Percentiles rank a stretch among this genome's conserved stretches.
Evolutionary conservation across 2,329 filamentous ascomycete species (phyloP).

Genomic region (Nigrospora osmanthi): DNA sequence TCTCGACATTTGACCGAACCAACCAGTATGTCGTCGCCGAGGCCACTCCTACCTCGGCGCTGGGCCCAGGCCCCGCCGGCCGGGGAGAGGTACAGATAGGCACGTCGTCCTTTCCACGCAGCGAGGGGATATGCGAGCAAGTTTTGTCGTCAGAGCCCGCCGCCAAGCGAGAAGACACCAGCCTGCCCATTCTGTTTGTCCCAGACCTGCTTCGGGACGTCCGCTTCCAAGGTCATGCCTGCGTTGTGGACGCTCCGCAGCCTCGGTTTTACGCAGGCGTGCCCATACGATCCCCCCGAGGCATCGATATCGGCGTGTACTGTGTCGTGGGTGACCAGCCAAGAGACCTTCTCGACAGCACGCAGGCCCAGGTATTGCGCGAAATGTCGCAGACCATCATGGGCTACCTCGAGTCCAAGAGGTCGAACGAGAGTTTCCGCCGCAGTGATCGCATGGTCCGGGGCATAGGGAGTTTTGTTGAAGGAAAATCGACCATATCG

Average conservation of each 20-base stretch:
- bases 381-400: conserved; percentile 8
- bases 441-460: conserved; percentile 13
- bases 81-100: too few species aligned
- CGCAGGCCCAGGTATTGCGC: conserved; percentile 4
- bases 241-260: conserved; percentile 11
- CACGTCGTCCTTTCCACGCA: conserved; percentile 12
- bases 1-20: conserved; percentile 42
- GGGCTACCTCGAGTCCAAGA: conserved; percentile 7
- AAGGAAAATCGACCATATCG: conserved; percentile 12
- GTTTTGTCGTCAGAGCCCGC: conserved; percentile 9
- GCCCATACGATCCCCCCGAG: conserved; percentile 6
- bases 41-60: conserved; percentile 31
- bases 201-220: conserved; percentile 23
- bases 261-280: conserved; percentile 12
- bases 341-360: neutral
- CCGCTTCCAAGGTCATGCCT: conserved; percentile 18
- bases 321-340: conserved; percentile 6
- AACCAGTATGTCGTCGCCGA: conserved; percentile 44
- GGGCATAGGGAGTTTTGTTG: conserved; percentile 14
- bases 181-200: conserved; percentile 24
- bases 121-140: conserved; percentile 20
- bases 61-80: conserved; percentile 11
- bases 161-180: neutral
- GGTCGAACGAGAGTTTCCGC: conserved; percentile 1
- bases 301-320: conserved; percentile 10